Conservation (phyloP, 2,329 filamentous ascomycete genomes). For the Sarocladium brachiariae region DNA sequence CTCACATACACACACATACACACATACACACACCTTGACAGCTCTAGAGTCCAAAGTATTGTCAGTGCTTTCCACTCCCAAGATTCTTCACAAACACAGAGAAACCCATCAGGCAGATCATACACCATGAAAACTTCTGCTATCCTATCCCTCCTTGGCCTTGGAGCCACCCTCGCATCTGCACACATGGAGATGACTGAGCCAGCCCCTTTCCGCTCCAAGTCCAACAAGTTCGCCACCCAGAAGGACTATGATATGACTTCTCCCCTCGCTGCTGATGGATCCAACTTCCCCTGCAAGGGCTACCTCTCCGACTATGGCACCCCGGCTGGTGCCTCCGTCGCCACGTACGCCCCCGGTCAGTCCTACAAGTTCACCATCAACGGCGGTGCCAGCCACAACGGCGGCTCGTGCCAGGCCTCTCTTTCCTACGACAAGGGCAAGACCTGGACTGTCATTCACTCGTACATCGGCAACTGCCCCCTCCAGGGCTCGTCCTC, state of each 20-base stretch:
- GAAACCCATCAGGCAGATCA: constrained; percentile 14
- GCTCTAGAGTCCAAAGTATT: too few relatives aligned
- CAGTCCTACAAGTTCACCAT: constrained; percentile 57
- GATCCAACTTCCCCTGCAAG: constrained; percentile 71
- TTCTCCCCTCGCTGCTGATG: constrained; percentile 52
- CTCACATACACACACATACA: neutral
- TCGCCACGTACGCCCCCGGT: constrained; percentile 57
- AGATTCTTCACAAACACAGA: neutral
- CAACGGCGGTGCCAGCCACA: constrained; percentile 54
- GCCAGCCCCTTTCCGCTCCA: constrained; percentile 47
- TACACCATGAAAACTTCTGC: constrained; percentile 35
- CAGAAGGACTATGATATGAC: constrained; percentile 67
- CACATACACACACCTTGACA: neutral
- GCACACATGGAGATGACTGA: constrained; percentile 52
- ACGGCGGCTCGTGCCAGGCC: constrained; percentile 70
- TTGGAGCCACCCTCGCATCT: constrained; percentile 32
- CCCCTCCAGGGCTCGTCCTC: constrained; percentile 37
- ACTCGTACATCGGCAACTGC: constrained; percentile 50
- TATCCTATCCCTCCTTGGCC: constrained; percentile 33
- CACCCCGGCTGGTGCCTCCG: constrained; percentile 41
- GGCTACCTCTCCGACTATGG: constrained; percentile 46
- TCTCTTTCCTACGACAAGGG: constrained; percentile 69
- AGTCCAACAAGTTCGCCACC: constrained; percentile 41
- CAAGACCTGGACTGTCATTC: constrained; percentile 60
- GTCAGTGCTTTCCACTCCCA: neutral